Evolutionary conservation across 305 asterid genomes (phyloP), one percentile per base, ranked within the genome.

Genomic region (Fraxinus latifolia): DNA sequence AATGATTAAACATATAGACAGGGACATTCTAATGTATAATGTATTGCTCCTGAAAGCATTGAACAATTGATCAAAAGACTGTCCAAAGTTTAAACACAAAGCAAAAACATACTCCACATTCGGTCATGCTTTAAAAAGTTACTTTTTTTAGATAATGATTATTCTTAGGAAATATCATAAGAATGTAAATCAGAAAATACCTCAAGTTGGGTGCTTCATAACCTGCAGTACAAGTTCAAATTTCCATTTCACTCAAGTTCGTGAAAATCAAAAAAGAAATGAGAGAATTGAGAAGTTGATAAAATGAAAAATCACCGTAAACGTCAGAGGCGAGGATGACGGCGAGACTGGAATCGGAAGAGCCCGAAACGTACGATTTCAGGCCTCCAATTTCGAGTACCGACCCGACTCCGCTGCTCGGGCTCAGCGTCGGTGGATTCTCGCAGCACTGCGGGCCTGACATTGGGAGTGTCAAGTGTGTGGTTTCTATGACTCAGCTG

Each of bases 171-270:
- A 47, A 42, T 0, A 42, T 42, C 50, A 42, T 9, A 42, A 42
- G 4, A 42, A 42, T 42, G 50, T 42, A 42, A 42, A 11, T 42
- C 50, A 42, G 23, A 55, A 55, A 47, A 15, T 89, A 92, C 96
- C 96, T 92, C 86, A 91, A 82, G 53, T 89, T 92, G 58, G 91
- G 91, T 37, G 93, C 90, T 87, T 89, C 92, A 87, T 85, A 92
- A 80, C 96, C 96, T 92, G 91, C 85, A 83, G 82, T 67, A 79
- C 71, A 85, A 42, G 50, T 58, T 58, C 70, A 58, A 19, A 17
- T 58, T 58, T 58, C 29, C 70, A 58, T 58, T 58, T 58, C 70
- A 58, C 70, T 19, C 70, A 1, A 58, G 70, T 19, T 17, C 23
- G 67, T 60, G 71, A 60, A 60, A 19, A 17, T 55, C 23, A 19